Conservation (phyloP, 306 rosid genomes). For the Mimosa pudica region DNA sequence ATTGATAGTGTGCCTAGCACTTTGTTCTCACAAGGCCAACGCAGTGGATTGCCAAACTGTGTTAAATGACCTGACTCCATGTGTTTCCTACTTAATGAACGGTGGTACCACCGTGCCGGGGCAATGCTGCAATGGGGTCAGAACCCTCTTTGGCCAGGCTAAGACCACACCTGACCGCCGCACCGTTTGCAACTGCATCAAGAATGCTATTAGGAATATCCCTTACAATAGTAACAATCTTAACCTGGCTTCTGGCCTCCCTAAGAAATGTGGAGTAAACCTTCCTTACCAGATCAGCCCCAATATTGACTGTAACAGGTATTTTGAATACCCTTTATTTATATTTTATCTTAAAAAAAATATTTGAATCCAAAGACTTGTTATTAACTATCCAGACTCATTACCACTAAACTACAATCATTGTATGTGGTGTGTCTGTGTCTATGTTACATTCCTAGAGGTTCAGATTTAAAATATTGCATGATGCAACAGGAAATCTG, state of each 20-base stretch:
- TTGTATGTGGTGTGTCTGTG: neutral
- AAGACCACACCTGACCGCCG: constrained; percentile 55
- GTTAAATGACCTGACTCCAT: constrained; percentile 35
- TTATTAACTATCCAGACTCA: neutral
- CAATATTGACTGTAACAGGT: constrained; percentile 52
- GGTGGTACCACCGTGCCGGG: constrained; percentile 17
- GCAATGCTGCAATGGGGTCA: constrained; percentile 56
- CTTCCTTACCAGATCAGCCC: constrained; percentile 78
- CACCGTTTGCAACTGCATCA: constrained; percentile 55
- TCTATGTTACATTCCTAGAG: neutral
- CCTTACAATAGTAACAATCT: constrained; percentile 27
- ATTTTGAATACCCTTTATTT: neutral
- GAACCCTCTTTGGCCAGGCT: constrained; percentile 42
- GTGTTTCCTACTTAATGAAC: constrained; percentile 38
- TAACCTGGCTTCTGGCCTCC: constrained; percentile 49
- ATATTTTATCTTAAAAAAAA: neutral
- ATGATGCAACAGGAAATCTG: neutral
- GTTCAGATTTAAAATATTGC: too few species aligned
- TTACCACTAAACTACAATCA: neutral
- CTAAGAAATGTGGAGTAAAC: constrained; percentile 45
- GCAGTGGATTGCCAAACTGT: constrained; percentile 49
- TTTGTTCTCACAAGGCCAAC: constrained; percentile 34
- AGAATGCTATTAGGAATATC: constrained; percentile 39
- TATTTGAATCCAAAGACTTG: neutral
- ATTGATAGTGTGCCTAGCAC: constrained; percentile 34